Percentiles rank a stretch among this genome's conserved stretches.
phyloP scores from a whole-genome alignment of 1,139 yeast species.

The Sugiyamaella paludigena region DNA sequence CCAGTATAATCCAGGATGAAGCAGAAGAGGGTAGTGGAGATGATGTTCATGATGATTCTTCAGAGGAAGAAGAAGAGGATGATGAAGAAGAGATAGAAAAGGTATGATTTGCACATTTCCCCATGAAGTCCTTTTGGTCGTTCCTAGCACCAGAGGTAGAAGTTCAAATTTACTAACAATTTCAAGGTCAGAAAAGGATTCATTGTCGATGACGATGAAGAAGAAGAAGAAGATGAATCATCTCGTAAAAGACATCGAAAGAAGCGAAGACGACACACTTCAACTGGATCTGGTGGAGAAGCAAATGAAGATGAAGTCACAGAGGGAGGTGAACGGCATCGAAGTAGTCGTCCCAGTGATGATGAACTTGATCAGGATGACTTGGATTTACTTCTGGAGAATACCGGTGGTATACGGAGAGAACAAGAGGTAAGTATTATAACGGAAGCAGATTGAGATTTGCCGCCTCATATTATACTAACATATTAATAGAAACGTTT shows the following conservation, averaged over 20 bases:
- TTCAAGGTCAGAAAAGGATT: constrained; percentile 77
- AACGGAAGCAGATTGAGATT: background rate
- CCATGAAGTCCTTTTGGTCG: background rate
- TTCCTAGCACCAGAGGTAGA: no score
- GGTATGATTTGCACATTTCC: constrained; percentile 29
- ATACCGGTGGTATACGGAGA: constrained; percentile 61
- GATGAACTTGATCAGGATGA: constrained; percentile 93
- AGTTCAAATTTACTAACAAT: no score
- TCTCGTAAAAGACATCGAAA: constrained; percentile 25
- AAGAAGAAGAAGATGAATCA: constrained; percentile 44
- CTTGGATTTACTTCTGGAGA: constrained; percentile 84
- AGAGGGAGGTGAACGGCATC: constrained; percentile 17
- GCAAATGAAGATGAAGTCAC: constrained; percentile 19
- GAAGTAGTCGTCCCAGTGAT: constrained; percentile 39
- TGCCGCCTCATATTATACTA: background rate
- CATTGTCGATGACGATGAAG: constrained; percentile 89
- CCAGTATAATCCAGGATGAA: constrained; percentile 19
- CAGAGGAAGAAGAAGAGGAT: constrained; percentile 45
- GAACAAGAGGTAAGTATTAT: constrained; percentile 33
- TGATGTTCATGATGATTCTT: constrained; percentile 32
- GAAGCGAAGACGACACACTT: constrained; percentile 24
- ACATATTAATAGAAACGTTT: constrained; percentile 38
- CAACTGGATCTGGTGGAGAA: constrained; percentile 6
- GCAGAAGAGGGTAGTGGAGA: constrained; percentile 28
- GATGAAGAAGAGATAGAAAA: constrained; percentile 45